Percentiles rank a stretch among this genome's conserved stretches.
Conservation (phyloP, 495 filamentous ascomycete species). For the Penicillium riverlandense region DNA sequence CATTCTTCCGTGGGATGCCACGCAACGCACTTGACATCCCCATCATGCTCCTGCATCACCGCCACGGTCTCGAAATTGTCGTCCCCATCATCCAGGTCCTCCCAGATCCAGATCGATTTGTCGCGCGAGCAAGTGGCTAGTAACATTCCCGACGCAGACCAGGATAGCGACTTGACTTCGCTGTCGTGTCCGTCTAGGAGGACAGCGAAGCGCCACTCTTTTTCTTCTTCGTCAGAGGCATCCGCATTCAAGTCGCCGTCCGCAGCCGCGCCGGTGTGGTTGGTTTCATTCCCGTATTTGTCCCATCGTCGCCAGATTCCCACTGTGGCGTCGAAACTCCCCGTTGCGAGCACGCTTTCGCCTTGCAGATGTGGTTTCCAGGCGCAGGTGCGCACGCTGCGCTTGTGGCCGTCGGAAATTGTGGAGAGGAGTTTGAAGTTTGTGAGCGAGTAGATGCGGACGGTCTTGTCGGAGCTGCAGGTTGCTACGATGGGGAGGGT, state of each 20-base stretch:
- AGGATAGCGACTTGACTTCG: constrained; percentile 83
- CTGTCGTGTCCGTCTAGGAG: constrained; percentile 90
- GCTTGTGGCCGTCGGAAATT: constrained; percentile 82
- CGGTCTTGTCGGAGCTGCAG: constrained; percentile 74
- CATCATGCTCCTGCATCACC: constrained; percentile 87
- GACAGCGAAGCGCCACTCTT: constrained; percentile 82
- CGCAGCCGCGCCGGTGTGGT: neutral
- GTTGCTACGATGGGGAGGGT: constrained; percentile 83
- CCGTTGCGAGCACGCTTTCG: constrained; percentile 76
- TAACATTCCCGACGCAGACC: constrained; percentile 69
- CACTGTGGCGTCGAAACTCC: constrained; percentile 83
- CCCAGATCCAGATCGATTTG: constrained; percentile 98
- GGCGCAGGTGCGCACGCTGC: constrained; percentile 68
- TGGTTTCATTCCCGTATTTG: constrained; percentile 25
- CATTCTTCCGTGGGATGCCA: constrained; percentile 84
- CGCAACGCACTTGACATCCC: constrained; percentile 86
- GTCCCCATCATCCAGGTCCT: constrained; percentile 74
- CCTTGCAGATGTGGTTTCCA: constrained; percentile 72
- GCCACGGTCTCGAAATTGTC: constrained; percentile 96
- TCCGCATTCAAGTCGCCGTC: constrained; percentile 13
- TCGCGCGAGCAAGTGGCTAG: constrained; percentile 88
- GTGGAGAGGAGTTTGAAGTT: constrained; percentile 70
- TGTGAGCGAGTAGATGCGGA: constrained; percentile 78
- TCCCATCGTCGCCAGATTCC: constrained; percentile 78
- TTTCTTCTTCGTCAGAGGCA: constrained; percentile 29